A percentile compares a stretch with the other conserved stretches of the same genome.
These are phyloP conservation scores for Laetiporus sulphureus DNA, from an alignment of 1,284 basidiomycete species.

Conservation along the genomic window DNA sequence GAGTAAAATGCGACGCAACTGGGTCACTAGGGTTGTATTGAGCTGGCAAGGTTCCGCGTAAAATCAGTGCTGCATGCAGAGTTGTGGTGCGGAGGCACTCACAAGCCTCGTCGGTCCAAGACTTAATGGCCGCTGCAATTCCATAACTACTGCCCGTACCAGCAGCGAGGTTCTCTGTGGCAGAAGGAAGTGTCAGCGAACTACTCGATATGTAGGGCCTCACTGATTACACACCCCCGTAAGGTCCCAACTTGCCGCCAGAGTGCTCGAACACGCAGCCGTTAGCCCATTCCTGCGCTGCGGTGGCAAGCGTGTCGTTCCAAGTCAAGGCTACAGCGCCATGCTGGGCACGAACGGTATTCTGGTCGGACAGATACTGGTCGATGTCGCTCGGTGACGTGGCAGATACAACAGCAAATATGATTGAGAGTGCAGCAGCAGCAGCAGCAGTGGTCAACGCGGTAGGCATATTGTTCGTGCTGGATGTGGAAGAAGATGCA, in stretches of 20 bases:
- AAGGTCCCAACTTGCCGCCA: slow-evolving; percentile 50
- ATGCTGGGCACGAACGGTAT: slow-evolving; percentile 50
- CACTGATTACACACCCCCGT: slow-evolving; percentile 44
- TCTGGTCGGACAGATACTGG: slow-evolving; percentile 50
- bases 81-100: slow-evolving; percentile 16
- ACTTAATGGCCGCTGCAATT: slow-evolving; percentile 42
- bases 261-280: slow-evolving; percentile 59
- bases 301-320: slow-evolving; percentile 45
- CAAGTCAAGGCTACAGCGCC: slow-evolving; percentile 53
- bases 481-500: too few relatives aligned
- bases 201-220: too few relatives aligned
- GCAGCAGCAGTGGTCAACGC: too few relatives aligned
- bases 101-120: slow-evolving; percentile 56
- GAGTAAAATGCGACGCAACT: slow-evolving; percentile 59
- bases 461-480: too few relatives aligned
- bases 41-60: slow-evolving; percentile 28
- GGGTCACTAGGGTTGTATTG: slow-evolving; percentile 54
- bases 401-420: too few relatives aligned
- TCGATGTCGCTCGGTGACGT: slow-evolving; percentile 26
- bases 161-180: slow-evolving; percentile 61
- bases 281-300: slow-evolving; percentile 62
- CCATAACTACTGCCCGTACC: slow-evolving; percentile 48
- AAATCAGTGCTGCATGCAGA: too few relatives aligned
- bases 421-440: too few relatives aligned
- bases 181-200: too few relatives aligned